Conservation (phyloP, 208 protist species). For the Borovskyia barvae region DNA sequence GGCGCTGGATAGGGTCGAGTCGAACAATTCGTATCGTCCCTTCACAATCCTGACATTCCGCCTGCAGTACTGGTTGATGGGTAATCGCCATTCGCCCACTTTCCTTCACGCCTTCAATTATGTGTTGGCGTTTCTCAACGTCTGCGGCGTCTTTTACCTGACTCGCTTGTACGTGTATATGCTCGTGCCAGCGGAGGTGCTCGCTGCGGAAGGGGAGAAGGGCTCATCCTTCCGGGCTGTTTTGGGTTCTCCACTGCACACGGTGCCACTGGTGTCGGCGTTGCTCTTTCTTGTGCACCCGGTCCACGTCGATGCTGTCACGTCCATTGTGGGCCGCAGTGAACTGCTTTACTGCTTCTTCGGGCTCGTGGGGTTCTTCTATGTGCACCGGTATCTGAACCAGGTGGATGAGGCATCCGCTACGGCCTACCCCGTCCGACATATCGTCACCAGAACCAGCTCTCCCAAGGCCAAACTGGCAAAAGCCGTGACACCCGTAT, state of each 20-base stretch:
- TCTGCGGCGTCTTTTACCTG: slow-evolving; percentile 40
- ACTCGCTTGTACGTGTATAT: slow-evolving; percentile 37
- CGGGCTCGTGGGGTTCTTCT: slow-evolving; percentile 50
- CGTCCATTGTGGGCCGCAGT: slow-evolving; percentile 75
- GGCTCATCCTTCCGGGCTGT: slow-evolving; percentile 1
- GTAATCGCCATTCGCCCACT: slow-evolving; percentile 35
- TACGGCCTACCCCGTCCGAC: too few relatives aligned
- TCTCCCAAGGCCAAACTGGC: too few relatives aligned
- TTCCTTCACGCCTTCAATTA: slow-evolving; percentile 50
- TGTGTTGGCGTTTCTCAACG: slow-evolving; percentile 39
- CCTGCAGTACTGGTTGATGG: slow-evolving; percentile 58
- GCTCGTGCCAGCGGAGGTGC: background rate
- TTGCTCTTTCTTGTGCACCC: slow-evolving; percentile 79
- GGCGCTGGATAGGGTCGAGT: slow-evolving; percentile 25
- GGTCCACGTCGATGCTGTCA: slow-evolving; percentile 87
- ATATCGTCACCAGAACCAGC: too few relatives aligned
- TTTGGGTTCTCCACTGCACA: slow-evolving; percentile 12
- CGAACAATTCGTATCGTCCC: slow-evolving; percentile 62
- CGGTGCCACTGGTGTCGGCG: slow-evolving; percentile 35
- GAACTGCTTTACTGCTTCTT: slow-evolving; percentile 75
- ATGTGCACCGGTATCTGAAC: slow-evolving; percentile 29
- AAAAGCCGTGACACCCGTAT: too few relatives aligned
- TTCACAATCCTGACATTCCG: slow-evolving; percentile 64
- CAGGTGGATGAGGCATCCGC: background rate
- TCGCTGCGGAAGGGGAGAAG: background rate